These are phyloP conservation scores for Kalaharituber pfeilii DNA, from an alignment of 2,329 filamentous ascomycete species.

Conservation along the genomic window DNA sequence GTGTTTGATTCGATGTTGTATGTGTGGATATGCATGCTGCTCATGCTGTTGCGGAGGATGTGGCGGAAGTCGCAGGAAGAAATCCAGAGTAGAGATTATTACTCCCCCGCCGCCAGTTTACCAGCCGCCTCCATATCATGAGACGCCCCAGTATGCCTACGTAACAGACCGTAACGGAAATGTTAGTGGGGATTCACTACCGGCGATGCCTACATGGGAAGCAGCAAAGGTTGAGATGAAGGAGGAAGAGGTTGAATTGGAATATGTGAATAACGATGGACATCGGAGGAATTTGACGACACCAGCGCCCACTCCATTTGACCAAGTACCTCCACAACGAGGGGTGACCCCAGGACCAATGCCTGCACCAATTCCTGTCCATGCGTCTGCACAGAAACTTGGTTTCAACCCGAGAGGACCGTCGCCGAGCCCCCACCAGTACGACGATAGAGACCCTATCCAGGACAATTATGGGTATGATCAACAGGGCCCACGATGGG, in stretches of 20 bases:
- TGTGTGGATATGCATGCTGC: slow-evolving; percentile 17
- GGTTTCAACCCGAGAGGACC: neutral
- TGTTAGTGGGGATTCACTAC: slow-evolving; percentile 17
- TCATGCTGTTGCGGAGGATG: slow-evolving; percentile 18
- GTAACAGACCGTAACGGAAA: slow-evolving; percentile 10
- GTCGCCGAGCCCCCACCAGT: neutral
- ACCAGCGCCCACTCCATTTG: neutral
- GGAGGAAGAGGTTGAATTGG: slow-evolving; percentile 13
- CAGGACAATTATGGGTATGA: neutral
- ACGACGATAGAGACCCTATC: neutral
- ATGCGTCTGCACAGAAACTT: neutral
- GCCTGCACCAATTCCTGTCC: neutral
- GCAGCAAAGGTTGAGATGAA: slow-evolving; percentile 16
- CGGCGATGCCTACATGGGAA: slow-evolving; percentile 22
- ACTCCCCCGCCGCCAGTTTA: slow-evolving; percentile 2
- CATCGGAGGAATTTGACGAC: neutral
- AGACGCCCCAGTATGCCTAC: slow-evolving; percentile 20
- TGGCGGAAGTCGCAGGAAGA: slow-evolving; percentile 8
- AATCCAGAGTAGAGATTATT: slow-evolving; percentile 2
- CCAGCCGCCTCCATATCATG: slow-evolving; percentile 4
- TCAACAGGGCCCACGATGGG: neutral
- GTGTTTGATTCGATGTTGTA: slow-evolving; percentile 21
- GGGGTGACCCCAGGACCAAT: neutral
- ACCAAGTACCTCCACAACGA: neutral
- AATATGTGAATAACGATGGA: slow-evolving; percentile 1